Evolutionary conservation across 345 rosid genomes (phyloP), one percentile per base, ranked within the genome.

Genomic region (Aquilaria malaccensis): DNA sequence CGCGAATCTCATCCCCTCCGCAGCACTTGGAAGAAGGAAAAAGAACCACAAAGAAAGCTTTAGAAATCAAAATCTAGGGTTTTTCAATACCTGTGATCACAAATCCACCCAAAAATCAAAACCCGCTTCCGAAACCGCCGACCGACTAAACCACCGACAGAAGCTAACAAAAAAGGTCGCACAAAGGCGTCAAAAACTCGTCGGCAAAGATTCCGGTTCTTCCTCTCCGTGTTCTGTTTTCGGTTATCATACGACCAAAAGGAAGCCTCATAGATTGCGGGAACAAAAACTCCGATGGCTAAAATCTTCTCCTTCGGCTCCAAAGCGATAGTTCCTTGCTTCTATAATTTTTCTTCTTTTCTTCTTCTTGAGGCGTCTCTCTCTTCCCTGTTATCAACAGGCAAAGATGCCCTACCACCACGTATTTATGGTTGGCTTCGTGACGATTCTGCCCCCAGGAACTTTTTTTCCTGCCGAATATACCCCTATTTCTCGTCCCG

Each of bases 31-130:
- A 55, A 30, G 67, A 52, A 61, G 15, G 60, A 66, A 56, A 61
- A 60, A 67, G 29, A 71, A 66, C 70, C 76, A 71, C 66, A 79
- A 65, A 65, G 32, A 74, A 67, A 71, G 74, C 60, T 60, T 15
- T 37, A 73, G 67, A 63, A 69, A 81, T 77, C 70, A 69, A 67
- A 68, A 62, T 49, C 71, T 70, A 68, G 73, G 76, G 55, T 48
- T 77, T 77, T 70, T 68, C 53, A 56, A 56, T 64, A 74, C 75
- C 76, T 77, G 72, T 37, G 59, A 53, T 31, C 43, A 32, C 48
- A 63, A 63, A 53, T 61, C 6, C 22, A 50, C 52, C 33, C 43
- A 37, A 33, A 55, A 37, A 61, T 49, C 4, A 56, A 52, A 33
- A 59, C 46, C 48, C 60, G 73, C 69, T 64, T 64, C 68, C 37